Conservation (phyloP, 2,329 filamentous ascomycete species). For the Clarireedia monteithiana region DNA sequence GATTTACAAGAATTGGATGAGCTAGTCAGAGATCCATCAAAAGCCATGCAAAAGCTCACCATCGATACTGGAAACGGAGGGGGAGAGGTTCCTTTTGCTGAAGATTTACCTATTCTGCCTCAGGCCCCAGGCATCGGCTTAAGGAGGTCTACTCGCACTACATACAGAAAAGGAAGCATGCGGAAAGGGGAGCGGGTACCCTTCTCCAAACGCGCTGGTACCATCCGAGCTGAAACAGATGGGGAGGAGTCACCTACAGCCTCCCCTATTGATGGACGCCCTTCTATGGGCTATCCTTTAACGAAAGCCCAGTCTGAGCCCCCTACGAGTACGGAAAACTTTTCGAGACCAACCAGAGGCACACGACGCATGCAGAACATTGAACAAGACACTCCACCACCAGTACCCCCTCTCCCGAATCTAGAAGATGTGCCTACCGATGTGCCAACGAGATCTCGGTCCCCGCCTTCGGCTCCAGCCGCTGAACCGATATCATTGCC, state of each 20-base stretch:
- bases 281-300: conserved; percentile 33
- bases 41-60: conserved; percentile 60
- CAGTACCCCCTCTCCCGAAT: conserved; percentile 6
- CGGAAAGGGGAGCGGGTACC: conserved; percentile 68
- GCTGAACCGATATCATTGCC: neutral
- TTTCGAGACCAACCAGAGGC: conserved; percentile 45
- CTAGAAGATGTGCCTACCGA: conserved; percentile 12
- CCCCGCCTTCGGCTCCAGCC: neutral
- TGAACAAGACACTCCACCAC: conserved; percentile 8
- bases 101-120: conserved; percentile 82
- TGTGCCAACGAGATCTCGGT: conserved; percentile 12
- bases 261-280: conserved; percentile 39
- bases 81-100: conserved; percentile 35
- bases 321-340: conserved; percentile 49
- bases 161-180: conserved; percentile 81
- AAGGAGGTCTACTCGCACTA: conserved; percentile 84
- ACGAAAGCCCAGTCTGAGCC: conserved; percentile 62
- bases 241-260: conserved; percentile 40
- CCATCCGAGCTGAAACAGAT: conserved; percentile 53
- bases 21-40: conserved; percentile 71
- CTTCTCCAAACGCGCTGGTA: conserved; percentile 63
- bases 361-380: conserved; percentile 22
- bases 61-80: conserved; percentile 26
- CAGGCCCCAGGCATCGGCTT: conserved; percentile 69
- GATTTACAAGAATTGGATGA: conserved; percentile 65